A percentile compares a stretch with the other conserved stretches of the same genome.
Evolutionary conservation across 495 filamentous ascomycete genomes (phyloP).

Genomic region (Cladorrhinum samala): DNA sequence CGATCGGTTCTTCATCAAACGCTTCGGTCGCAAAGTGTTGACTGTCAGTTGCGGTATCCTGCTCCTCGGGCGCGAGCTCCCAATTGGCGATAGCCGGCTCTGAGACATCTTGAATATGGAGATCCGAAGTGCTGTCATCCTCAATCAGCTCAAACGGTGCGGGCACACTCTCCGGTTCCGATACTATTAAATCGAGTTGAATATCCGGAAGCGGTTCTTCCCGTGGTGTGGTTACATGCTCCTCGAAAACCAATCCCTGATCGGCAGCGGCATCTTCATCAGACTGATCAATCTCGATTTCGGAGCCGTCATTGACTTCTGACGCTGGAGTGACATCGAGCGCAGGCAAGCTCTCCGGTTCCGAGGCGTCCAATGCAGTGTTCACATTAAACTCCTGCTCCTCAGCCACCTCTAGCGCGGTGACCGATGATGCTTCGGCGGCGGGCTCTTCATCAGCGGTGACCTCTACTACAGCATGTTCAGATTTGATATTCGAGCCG

Average conservation of each 20-base stretch:
- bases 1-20: too few relatives aligned
- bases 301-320: not conserved
- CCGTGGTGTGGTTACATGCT: not conserved
- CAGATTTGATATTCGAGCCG: too few relatives aligned
- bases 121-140: not conserved
- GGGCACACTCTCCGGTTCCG: too few relatives aligned
- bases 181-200: too few relatives aligned
- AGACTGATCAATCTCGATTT: not conserved
- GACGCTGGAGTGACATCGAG: not conserved
- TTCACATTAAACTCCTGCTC: not conserved
- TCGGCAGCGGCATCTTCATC: not conserved
- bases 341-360: not conserved
- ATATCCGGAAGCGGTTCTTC: too few relatives aligned
- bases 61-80: not conserved
- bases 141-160: not conserved
- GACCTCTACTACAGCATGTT: not conserved
- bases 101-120: not conserved
- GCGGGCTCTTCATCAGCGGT: not conserved
- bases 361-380: too few relatives aligned
- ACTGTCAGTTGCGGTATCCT: not conserved
- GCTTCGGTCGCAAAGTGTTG: too few relatives aligned
- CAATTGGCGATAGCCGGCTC: not conserved
- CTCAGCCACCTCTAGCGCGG: not conserved
- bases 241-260: not conserved
- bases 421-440: not conserved